Evolutionary conservation across 2,329 filamentous ascomycete species (phyloP), one percentile per base, ranked within the genome.

Genomic region (Colletotrichum musicola): DNA sequence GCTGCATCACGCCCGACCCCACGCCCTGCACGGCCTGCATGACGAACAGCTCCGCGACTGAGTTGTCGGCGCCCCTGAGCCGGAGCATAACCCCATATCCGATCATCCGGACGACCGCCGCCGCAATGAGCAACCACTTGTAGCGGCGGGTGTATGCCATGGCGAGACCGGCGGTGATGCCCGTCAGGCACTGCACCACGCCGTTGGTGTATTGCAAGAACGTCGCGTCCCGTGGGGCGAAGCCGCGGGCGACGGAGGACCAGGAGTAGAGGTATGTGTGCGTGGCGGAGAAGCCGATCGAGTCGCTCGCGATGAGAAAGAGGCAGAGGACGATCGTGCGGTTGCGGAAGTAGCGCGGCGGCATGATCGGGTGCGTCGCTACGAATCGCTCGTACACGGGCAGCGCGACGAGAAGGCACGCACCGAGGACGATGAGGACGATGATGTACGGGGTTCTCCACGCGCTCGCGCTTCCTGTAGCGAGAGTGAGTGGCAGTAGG

Each of bases 401-500:
- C 62, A 85, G 81, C 13, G 78, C 68, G 14, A 84, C 70, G 1
- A 90, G 77, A 62, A 86, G 83, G 7, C 86, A 72, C 10, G 81
- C 77, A 1, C 89, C 88, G n/a, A 89, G 68, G 1, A 85, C 81
- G 44, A 79, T 78, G 81, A 86, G 83, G 18, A 77, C 73, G 51
- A 86, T 79, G 68, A 86, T 84, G 64, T 79, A 78, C 51, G 74
- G 74, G 9, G 80, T 81, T 49, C 76, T 74, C 83, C 83, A 85
- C 7, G 68, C 80, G 72, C 50, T 79, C 77, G 22, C 81, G 78
- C 57, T 77, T 78, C 27, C 50, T 14, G 80, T 77, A 14, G 81
- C 82, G 18, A 90, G 77, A 7, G 83, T 88, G 73, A 90, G 83
- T 1, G 88, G 88, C 2, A 90, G 80, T 22, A 90, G 76, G 71